Evolutionary conservation across 2,329 filamentous ascomycete species (phyloP), one percentile per base, ranked within the genome.

Genomic region (Apiospora kogelbergensis): DNA sequence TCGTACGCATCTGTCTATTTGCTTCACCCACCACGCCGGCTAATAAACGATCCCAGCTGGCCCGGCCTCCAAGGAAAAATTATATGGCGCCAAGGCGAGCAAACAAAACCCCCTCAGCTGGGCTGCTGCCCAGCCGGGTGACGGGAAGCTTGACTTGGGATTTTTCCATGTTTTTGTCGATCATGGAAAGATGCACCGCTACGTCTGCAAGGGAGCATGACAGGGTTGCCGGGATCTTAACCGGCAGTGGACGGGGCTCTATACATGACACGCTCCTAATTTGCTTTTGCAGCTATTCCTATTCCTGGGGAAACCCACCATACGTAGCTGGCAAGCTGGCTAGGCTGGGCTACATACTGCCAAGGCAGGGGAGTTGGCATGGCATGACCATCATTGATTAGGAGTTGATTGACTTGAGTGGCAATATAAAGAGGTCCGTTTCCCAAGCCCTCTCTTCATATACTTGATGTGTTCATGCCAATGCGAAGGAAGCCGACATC

Each of bases 401-500:
- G 33, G 53, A 41, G 60, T 41, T 41, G 33, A 3, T 37, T 13
- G 9, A 22, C 20, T 7, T 42, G 5, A 13, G 63, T 64, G 20
- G 37, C 33, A 41, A 44, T 65, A 65, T 65, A 65, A 63, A 65
- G 30, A 37, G 63, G 33, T 22, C 33, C 13, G 3, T 44, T 33
- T 20, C 22, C 22, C 40, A 4, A 24, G n/a, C 7, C 11, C 3
- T 37, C 17, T 37, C 17, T 41, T 37, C 33, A 13, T 26, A 13
- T 26, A 7, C 22, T 22, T 17, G 44, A n/a, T 30, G 17, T 22
- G 40, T 9, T 37, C 6, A 22, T 24, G 42, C 22, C 45, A 24
- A 9, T 37, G 24, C 4, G 15, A 41, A 65, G 37, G 13, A 10
- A 44, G 22, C 22, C 26, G 30, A 22, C 67, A 75, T 57, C 26